Evolutionary conservation across 164 flowering plant species (phyloP), one percentile per base, ranked within the genome.

Genomic region (Brasenia schreberi): DNA sequence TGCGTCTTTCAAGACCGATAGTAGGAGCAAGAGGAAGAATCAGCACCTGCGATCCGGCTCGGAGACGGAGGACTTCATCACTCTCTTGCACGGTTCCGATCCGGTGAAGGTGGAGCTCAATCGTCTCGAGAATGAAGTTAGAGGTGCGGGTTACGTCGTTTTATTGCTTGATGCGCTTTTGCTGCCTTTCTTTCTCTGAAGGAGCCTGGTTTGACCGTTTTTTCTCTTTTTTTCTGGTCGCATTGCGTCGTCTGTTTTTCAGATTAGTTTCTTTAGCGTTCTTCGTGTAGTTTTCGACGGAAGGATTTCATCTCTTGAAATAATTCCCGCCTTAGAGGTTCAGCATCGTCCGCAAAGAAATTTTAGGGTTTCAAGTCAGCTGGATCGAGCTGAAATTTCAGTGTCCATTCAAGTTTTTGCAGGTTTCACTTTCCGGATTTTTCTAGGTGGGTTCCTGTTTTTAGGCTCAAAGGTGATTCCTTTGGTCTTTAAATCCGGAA

Each of bases 81-180:
- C 71, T 43, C 76, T 81, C 63, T 68, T 85, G 66, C 89, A 85
- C 72, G 89, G 87, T 69, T 85, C 89, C 59, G 87, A 83, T 80
- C 87, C 87, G 4, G 83, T 85, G 61, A 82, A 79, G 42, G 78
- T 85, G 44, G 87, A 85, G 77, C 89, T 85, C 77, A 83, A 72
- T 68, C 89, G 85, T 33, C 87, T 85, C 65, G 89, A 85, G 59
- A 85, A 85, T 70, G 83, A 85, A 62, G 75, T 79, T 61, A 74
- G 87, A 83, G 89, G 89, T 85, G n/a, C 4, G 71, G 7, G 43
- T 33, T 68, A 6, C 17, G 19, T 63, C 45, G 5, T 18, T 19
- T 44, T 70, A 39, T n/a, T 43, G 63, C 19, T 70, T 52, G 33
- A 12, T 62, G 61, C 6, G 10, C 23, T 4, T 11, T 19, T 33